These are phyloP conservation scores for Cladochytrium tenue DNA, from an alignment of 371 early-diverging fungal genomes.

Conservation along the genomic window DNA sequence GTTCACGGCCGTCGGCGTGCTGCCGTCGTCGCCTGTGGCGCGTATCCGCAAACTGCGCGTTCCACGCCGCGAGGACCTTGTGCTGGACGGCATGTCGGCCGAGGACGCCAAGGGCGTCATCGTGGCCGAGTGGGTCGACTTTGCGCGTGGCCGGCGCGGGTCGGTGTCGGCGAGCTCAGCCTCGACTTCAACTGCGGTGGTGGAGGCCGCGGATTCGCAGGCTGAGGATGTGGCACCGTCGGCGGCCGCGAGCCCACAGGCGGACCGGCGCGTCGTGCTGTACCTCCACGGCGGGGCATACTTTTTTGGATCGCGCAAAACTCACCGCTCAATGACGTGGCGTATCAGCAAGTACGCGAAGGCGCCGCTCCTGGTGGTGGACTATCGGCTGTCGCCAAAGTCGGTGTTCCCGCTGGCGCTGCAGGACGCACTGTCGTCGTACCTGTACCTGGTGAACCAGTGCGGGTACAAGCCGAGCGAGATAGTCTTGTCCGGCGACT, in stretches of 20 bases:
- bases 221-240: neutral
- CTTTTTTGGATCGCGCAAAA: constrained; percentile 40
- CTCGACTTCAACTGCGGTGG: too few relatives aligned
- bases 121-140: constrained; percentile 33
- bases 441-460: constrained; percentile 70
- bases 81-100: constrained; percentile 13
- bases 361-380: constrained; percentile 48
- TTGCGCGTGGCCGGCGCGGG: too few relatives aligned
- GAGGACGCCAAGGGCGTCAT: constrained; percentile 24
- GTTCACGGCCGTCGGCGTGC: neutral
- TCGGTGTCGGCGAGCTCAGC: too few relatives aligned
- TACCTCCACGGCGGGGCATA: constrained; percentile 80
- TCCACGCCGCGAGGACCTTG: neutral
- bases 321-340: constrained; percentile 42
- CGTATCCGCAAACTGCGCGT: neutral
- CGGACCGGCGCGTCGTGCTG: constrained; percentile 8
- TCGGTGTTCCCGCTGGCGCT: constrained; percentile 81
- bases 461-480: constrained; percentile 27
- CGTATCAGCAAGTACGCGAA: constrained; percentile 36
- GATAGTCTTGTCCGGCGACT: constrained; percentile 66
- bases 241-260: neutral
- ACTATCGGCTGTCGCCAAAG: constrained; percentile 84
- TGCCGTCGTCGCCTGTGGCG: neutral
- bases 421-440: constrained; percentile 79
- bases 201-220: neutral